Percentiles rank a stretch among this genome's conserved stretches.
phyloP scores from a whole-genome alignment of 78 protist species.

The Acrasis kona region DNA sequence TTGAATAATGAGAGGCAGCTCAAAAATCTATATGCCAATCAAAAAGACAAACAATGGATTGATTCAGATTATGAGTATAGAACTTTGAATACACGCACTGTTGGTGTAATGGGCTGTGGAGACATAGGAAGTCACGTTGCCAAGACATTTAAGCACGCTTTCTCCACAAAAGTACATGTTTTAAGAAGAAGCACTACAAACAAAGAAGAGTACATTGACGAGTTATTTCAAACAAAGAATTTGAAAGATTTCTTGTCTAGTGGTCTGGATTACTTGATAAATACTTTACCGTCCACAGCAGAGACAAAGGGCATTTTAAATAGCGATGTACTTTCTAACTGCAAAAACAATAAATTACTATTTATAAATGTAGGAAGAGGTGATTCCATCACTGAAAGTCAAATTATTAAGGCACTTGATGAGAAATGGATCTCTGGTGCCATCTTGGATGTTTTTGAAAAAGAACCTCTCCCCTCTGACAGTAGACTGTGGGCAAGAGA shows the following conservation, averaged over 20 bases:
- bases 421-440: constrained; percentile 19
- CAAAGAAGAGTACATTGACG: background rate
- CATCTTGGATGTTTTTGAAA: constrained; percentile 41
- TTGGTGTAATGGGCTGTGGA: background rate
- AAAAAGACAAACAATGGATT: background rate
- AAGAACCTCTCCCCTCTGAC: constrained; percentile 38
- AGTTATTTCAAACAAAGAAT: background rate
- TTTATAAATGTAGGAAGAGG: constrained; percentile 43
- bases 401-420: constrained; percentile 15
- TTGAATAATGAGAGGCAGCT: background rate
- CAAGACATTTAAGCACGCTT: background rate
- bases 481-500: constrained; percentile 17
- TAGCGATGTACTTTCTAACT: background rate
- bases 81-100: background rate
- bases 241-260: background rate
- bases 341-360: background rate
- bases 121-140: background rate
- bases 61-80: background rate
- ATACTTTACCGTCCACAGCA: background rate
- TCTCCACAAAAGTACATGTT: background rate
- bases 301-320: background rate
- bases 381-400: constrained; percentile 19
- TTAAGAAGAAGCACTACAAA: background rate
- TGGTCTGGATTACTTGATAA: background rate
- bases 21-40: background rate